These are phyloP conservation scores for Fusarium subtropicale DNA, from an alignment of 2,329 filamentous ascomycete genomes.

Conservation along the genomic window DNA sequence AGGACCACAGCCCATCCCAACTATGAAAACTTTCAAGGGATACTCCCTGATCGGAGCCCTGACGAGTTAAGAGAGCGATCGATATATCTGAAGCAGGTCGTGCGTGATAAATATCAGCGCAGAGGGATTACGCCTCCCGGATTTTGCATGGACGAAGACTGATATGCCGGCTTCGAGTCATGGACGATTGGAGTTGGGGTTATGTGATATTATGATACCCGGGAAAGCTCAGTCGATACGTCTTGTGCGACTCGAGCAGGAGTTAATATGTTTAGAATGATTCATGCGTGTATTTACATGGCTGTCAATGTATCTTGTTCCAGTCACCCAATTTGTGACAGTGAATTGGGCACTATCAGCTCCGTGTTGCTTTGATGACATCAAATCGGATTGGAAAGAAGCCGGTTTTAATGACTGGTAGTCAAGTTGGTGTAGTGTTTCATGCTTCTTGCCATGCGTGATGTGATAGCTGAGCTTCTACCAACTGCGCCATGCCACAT, in stretches of 20 bases:
- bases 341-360: neutral
- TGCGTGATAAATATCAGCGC: conserved; percentile 38
- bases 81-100: conserved; percentile 34
- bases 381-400: conserved; percentile 4
- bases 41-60: conserved; percentile 33
- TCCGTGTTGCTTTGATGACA: neutral
- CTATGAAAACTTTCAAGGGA: conserved; percentile 13
- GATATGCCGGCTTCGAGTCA: neutral
- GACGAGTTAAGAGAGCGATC: conserved; percentile 39
- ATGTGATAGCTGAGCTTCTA: conserved; percentile 21
- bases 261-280: conserved; percentile 5
- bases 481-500: conserved; percentile 44
- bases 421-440: conserved; percentile 17
- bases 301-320: neutral
- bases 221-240: neutral
- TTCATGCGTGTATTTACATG: neutral
- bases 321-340: neutral
- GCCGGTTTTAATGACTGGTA: neutral
- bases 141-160: conserved; percentile 43
- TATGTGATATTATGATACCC: conserved; percentile 40
- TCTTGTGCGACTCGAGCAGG: neutral
- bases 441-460: conserved; percentile 1
- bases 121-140: conserved; percentile 36
- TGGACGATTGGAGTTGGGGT: conserved; percentile 15
- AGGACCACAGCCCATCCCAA: conserved; percentile 33